Evolutionary conservation across 176 grass and related monocot genomes (phyloP).

Genomic region (Urochloa ruziziensis): DNA sequence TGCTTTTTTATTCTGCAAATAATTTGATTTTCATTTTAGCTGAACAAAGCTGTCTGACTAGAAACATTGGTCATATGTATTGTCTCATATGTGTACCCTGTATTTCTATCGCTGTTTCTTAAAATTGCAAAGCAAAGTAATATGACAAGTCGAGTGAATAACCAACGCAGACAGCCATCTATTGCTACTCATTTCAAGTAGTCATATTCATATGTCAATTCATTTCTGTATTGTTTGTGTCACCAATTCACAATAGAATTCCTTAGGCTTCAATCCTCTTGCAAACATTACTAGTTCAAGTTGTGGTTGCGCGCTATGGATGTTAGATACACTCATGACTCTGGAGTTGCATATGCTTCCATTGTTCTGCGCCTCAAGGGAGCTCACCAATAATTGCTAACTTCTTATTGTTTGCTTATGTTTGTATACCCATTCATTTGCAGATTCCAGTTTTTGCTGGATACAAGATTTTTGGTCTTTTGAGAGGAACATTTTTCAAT

Average conservation of each 20-base stretch:
- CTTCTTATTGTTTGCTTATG: slow-evolving; percentile 18
- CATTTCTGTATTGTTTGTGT: not conserved
- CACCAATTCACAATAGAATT: not conserved
- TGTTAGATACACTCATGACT: not conserved
- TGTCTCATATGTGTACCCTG: not conserved
- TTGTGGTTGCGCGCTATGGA: not conserved
- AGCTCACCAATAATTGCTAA: not conserved
- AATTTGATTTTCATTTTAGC: not conserved
- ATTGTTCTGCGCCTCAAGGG: not conserved
- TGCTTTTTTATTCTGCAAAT: not conserved
- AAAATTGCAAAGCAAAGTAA: not conserved
- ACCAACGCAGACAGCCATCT: not conserved
- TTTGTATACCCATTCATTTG: slow-evolving; percentile 12
- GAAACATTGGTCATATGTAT: not conserved
- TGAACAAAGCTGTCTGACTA: not conserved
- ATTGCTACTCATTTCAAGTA: not conserved
- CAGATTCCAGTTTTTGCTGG: slow-evolving; percentile 90
- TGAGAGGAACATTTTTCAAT: slow-evolving; percentile 75
- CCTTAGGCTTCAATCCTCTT: not conserved
- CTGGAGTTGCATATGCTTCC: not conserved
- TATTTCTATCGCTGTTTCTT: not conserved
- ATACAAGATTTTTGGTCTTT: slow-evolving; percentile 74
- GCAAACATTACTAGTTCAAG: not conserved
- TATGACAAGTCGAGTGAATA: not conserved
- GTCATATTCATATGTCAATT: not conserved